Base-by-base conservation (phyloP, 352 stramenopile species). In the Phytophthora melonis region DNA sequence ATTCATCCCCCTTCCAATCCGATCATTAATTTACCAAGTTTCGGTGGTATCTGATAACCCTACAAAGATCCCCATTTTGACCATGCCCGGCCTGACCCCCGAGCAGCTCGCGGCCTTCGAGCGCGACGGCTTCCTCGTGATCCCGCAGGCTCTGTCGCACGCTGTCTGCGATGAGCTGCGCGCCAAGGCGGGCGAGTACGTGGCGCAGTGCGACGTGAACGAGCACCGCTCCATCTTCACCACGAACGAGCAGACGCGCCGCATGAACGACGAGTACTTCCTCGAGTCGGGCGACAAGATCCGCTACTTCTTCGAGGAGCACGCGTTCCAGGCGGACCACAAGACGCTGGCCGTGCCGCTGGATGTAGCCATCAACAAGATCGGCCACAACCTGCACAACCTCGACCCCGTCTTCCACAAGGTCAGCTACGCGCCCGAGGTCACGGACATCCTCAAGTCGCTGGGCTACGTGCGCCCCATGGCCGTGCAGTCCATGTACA, bases 401-500 rank as follows among this genome's bases (percentile, higher is more conserved):
- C 63, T 92, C n/a, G 87, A 97, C 59, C 72, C 83, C 16, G 75
- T 82, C 5, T 99, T 99, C 79, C 70, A 89, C 54, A 70, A 83
- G 3, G 97, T 98, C 58, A 93, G 87, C 45, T 91, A 91, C 71
- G 96, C 90, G 7, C 23, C 77, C 0, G 81, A 94, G 61, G 85
- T 99, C 14, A 43, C 86, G 27, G 77, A 55, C 39, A 90, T 98
- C 13, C 75, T 94, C 58, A 77, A 84, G 59, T 94, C 91, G 23
- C 84, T 99, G 23, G 86, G 88, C 3, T 99, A 97, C 74, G 69
- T 83, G 47, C 83, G 96, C 34, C 96, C 97, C 2, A 84, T 98
- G 34, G 84, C 97, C 1, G 95, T 97, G 58, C 95, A 98, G 74
- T 97, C 82, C 57, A 99, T 99, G 97, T 99, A 99, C 80, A 99